Conservation (phyloP, 2,329 filamentous ascomycete species). For the Cladophialophora yegresii region DNA sequence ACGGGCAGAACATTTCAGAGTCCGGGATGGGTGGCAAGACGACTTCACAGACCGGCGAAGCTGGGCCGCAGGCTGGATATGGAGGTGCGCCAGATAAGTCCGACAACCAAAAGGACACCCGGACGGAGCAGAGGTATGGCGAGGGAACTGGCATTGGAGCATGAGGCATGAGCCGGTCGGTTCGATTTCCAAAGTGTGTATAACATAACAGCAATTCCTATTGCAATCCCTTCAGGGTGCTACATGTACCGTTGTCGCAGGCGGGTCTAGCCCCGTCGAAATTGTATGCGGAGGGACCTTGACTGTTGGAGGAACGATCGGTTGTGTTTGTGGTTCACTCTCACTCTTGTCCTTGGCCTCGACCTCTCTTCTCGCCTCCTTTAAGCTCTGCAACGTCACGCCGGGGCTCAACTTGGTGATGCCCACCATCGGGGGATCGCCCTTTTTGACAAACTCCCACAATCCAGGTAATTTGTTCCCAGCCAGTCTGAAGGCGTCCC, state of each 20-base stretch:
- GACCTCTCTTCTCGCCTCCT: conserved; percentile 71
- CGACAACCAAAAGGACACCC: conserved; percentile 44
- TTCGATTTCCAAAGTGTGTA: neutral
- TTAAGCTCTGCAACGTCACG: conserved; percentile 78
- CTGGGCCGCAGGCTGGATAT: conserved; percentile 43
- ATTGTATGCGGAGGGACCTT: conserved; percentile 43
- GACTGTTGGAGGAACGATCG: conserved; percentile 39
- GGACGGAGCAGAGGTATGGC: conserved; percentile 58
- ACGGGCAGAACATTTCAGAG: conserved; percentile 60
- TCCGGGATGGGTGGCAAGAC: conserved; percentile 59
- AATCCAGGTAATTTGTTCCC: conserved; percentile 85
- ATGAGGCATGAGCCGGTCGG: too few relatives aligned
- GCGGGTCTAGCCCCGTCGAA: conserved; percentile 40
- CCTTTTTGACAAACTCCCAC: conserved; percentile 93
- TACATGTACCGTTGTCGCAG: conserved; percentile 13
- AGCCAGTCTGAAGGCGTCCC: conserved; percentile 89
- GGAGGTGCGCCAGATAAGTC: conserved; percentile 46
- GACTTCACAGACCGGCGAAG: conserved; percentile 16
- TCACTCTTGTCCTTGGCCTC: conserved; percentile 43
- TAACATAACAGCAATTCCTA: conserved; percentile 4
- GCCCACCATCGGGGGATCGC: conserved; percentile 85
- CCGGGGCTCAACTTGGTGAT: conserved; percentile 84
- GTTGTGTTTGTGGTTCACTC: too few relatives aligned
- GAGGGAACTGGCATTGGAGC: conserved; percentile 58
- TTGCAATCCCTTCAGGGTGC: conserved; percentile 21